Conservation (phyloP, 768 basidiomycete genomes). For the Suillus ampliporus region DNA sequence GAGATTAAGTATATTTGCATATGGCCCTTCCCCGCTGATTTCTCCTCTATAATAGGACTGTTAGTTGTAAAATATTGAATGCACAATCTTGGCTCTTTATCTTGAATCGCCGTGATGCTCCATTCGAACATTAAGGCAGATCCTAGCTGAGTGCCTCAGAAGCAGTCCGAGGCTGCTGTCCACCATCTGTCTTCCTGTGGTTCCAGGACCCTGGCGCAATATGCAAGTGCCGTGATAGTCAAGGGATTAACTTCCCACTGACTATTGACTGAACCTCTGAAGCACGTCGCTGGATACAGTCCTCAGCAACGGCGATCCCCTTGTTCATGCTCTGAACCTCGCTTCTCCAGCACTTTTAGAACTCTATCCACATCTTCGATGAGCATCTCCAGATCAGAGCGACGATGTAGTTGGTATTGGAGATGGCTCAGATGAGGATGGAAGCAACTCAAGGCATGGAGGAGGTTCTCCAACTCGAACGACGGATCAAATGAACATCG, state of each 20-base stretch:
- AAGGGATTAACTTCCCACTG: background rate
- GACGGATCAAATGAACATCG: too few relatives aligned
- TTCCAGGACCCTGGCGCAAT: too few relatives aligned
- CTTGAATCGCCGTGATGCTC: background rate
- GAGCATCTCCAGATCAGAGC: background rate
- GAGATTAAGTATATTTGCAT: conserved; percentile 6
- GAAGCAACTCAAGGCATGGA: background rate
- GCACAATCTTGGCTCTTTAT: background rate
- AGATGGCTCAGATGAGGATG: too few relatives aligned
- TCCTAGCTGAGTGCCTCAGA: too few relatives aligned
- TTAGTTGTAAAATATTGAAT: background rate
- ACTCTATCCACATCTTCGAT: background rate
- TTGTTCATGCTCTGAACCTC: background rate
- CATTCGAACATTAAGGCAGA: too few relatives aligned
- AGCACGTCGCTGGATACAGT: background rate
- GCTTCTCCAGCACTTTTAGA: background rate
- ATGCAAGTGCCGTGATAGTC: too few relatives aligned
- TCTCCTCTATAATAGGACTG: background rate
- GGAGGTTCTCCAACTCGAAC: too few relatives aligned
- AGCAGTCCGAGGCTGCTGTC: too few relatives aligned
- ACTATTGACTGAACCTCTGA: background rate
- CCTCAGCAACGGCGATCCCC: background rate
- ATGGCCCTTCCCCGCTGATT: background rate
- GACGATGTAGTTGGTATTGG: too few relatives aligned
- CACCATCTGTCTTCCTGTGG: background rate